Evolutionary conservation across 352 stramenopile species (phyloP).

Genomic region (Elongisporangium anandrum): DNA sequence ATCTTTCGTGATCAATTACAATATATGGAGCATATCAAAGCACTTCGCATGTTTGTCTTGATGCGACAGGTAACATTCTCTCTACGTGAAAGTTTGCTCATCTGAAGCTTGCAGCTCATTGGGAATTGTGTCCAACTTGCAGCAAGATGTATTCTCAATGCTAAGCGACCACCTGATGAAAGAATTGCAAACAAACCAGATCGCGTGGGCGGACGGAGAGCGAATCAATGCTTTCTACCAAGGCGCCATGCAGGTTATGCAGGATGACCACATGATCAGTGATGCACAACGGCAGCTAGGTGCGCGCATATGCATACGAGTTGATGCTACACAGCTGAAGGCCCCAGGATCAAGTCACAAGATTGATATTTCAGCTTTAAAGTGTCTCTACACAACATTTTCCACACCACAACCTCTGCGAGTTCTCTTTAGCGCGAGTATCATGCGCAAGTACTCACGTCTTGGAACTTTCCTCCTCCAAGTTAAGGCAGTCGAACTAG

Average conservation of each 20-base stretch:
- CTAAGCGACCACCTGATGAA: slow-evolving; percentile 44
- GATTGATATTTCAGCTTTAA: slow-evolving; percentile 55
- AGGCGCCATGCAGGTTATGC: slow-evolving; percentile 42
- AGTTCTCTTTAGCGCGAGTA: slow-evolving; percentile 52
- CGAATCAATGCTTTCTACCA: slow-evolving; percentile 50
- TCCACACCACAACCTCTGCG: slow-evolving; percentile 37
- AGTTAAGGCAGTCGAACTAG: slow-evolving; percentile 56
- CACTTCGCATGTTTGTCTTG: slow-evolving; percentile 56
- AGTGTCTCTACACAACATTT: slow-evolving; percentile 59
- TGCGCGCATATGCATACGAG: slow-evolving; percentile 36
- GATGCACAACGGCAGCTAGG: slow-evolving; percentile 29
- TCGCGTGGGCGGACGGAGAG: slow-evolving; percentile 56
- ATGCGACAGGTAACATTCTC: slow-evolving; percentile 55
- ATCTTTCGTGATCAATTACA: slow-evolving; percentile 49
- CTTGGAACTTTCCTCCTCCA: slow-evolving; percentile 55
- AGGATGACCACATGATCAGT: slow-evolving; percentile 38
- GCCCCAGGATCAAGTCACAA: slow-evolving; percentile 18
- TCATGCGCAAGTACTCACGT: slow-evolving; percentile 61
- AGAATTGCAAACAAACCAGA: slow-evolving; percentile 44
- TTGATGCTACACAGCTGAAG: slow-evolving; percentile 48
- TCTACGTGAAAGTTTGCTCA: neutral
- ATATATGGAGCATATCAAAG: slow-evolving; percentile 46
- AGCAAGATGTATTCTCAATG: slow-evolving; percentile 69
- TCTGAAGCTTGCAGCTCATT: neutral
- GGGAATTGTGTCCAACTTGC: neutral